phyloP scores from a whole-genome alignment of 805 yeast species.

The Kluyveromyces siamensis region DNA sequence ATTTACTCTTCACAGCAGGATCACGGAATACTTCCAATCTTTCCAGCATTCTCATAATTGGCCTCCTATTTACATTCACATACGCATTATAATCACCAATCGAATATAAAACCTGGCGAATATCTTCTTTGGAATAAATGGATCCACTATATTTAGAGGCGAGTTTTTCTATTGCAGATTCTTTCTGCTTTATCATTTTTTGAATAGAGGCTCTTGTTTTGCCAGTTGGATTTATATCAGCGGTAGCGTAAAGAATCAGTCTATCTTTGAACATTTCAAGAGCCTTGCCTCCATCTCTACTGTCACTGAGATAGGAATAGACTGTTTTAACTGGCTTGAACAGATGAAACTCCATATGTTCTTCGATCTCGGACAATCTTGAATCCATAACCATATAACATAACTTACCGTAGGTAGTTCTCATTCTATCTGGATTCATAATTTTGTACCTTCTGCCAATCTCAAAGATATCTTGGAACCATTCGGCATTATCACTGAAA shows the following conservation, averaged over 20 bases:
- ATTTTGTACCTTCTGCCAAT: conserved; percentile 74
- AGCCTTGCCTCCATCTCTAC: conserved; percentile 30
- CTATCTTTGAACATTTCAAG: conserved; percentile 47
- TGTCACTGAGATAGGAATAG: conserved; percentile 35
- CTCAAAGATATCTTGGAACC: conserved; percentile 67
- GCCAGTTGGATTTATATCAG: conserved; percentile 53
- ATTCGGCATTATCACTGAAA: conserved; percentile 58
- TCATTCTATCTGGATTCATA: conserved; percentile 77
- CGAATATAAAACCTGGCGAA: conserved; percentile 66
- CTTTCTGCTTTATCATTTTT: conserved; percentile 55
- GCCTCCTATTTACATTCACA: conserved; percentile 56
- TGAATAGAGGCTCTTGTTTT: conserved; percentile 46
- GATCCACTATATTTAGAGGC: conserved; percentile 38
- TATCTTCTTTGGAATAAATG: conserved; percentile 47
- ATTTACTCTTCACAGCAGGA: conserved; percentile 33
- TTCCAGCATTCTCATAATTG: conserved; percentile 54
- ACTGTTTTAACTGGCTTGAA: conserved; percentile 67
- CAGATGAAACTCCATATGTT: conserved; percentile 66
- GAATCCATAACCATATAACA: conserved; percentile 86
- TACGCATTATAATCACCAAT: conserved; percentile 74
- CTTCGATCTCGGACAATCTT: conserved; percentile 57
- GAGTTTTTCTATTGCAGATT: conserved; percentile 54
- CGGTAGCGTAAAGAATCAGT: conserved; percentile 52
- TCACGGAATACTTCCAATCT: conserved; percentile 40
- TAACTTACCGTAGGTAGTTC: conserved; percentile 69